Evolutionary conservation across 2,329 filamentous ascomycete genomes (phyloP), one percentile per base, ranked within the genome.

Genomic region (Cyanodermella asteris): DNA sequence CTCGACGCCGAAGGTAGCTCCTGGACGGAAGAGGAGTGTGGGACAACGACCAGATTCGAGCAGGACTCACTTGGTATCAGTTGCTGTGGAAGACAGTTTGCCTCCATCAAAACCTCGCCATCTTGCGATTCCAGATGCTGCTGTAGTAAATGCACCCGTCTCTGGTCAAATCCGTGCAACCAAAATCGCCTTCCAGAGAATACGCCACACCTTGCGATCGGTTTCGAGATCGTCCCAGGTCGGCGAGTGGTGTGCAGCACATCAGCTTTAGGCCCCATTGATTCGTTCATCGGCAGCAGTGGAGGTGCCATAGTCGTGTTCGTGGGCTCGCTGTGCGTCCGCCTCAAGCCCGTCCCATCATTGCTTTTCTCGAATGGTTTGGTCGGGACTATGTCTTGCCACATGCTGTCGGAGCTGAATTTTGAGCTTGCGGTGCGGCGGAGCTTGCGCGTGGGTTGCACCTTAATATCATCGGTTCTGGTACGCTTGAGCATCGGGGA

Each of bases 301-400:
- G n/a, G n/a, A n/a, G n/a, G n/a, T n/a, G n/a, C n/a, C n/a, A n/a
- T n/a, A n/a, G n/a, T n/a, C n/a, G n/a, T n/a, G n/a, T n/a, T n/a
- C n/a, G n/a, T n/a, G n/a, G n/a, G n/a, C n/a, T n/a, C n/a, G n/a
- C n/a, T n/a, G n/a, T n/a, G n/a, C n/a, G n/a, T n/a, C n/a, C n/a
- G n/a, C n/a, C n/a, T n/a, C n/a, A n/a, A n/a, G n/a, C n/a, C n/a
- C n/a, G n/a, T n/a, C n/a, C n/a, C n/a, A n/a, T n/a, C n/a, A n/a
- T n/a, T n/a, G n/a, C n/a, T n/a, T n/a, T n/a, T n/a, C n/a, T n/a
- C n/a, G n/a, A n/a, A n/a, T n/a, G n/a, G n/a, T n/a, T n/a, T n/a
- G n/a, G n/a, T n/a, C n/a, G n/a, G n/a, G n/a, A n/a, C n/a, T 30
- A 97, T 90, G 38, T 90, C 78, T 5, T 73, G 73, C 84, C 84